Base-by-base conservation (phyloP, 495 filamentous ascomycete genomes). In the Aspergillus biplanus region DNA sequence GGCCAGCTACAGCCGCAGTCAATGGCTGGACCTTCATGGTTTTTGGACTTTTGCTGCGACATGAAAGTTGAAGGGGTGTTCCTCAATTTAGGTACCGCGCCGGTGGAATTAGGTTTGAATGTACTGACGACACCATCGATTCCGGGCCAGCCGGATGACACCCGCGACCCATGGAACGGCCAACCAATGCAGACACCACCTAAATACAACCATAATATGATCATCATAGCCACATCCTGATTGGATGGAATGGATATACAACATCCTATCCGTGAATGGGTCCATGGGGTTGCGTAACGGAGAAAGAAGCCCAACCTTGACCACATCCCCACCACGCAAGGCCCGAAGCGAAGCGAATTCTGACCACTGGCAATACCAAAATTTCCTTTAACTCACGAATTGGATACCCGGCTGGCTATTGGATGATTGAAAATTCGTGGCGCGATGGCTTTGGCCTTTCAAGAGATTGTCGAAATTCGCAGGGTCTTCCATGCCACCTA, bases 1-100 rank as follows among this genome's bases (percentile, higher is more conserved):
- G 34, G 44, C 64, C 49, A 21, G 59, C 59, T 33, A 35, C 18
- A 15, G 59, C 59, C 15, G 57, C 27, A 35, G 44, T 52, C 49
- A 63, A 13, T 5, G 55, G 15, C 37, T 49, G 21, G 1, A 56
- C 32, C 49, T 59, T 66, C 64, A 66, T 66, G 31, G 52, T 62
- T 49, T 46, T 33, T 48, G 46, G 46, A 21, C 8, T 12, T 48
- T 48, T 48, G 46, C 1, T 48, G 16, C 6, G 46, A 16, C 11
- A n/a, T 48, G 4, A 48, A 21, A 6, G 1, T 48, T 7, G 11
- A 48, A n/a, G 46, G 46, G 46, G 46, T 7, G 46, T 4, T 16
- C n/a, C 6, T 48, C 46, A 48, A 48, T 48, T 48, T 48, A 9
- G 9, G 15, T 16, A n/a, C 13, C 46, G 8, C 16, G 1, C 13